phyloP scores from a whole-genome alignment of 306 rosid species.

The Sicyos edulis region DNA sequence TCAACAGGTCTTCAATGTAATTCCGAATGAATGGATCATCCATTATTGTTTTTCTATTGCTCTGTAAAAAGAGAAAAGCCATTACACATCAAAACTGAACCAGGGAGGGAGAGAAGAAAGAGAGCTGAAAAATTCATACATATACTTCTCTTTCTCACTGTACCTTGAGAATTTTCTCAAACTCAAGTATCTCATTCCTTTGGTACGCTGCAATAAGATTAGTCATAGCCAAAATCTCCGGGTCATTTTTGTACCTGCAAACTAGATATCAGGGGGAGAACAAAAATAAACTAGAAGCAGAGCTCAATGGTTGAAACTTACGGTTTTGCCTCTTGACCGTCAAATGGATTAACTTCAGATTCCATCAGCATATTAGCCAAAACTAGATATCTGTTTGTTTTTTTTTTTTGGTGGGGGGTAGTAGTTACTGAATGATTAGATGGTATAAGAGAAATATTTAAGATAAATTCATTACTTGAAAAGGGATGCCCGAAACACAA shows the following conservation, averaged over 20 bases:
- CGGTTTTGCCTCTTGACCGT: slow-evolving; percentile 56
- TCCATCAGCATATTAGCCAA: slow-evolving; percentile 67
- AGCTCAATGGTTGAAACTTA: slow-evolving; percentile 25
- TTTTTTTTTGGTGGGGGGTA: slow-evolving; percentile 2
- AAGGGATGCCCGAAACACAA: background rate
- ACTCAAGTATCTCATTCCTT: slow-evolving; percentile 90
- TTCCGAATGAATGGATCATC: slow-evolving; percentile 93
- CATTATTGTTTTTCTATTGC: slow-evolving; percentile 89
- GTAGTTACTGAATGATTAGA: background rate
- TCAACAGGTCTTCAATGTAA: slow-evolving; percentile 91
- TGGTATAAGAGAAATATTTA: background rate
- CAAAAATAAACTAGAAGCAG: background rate
- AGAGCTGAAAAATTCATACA: background rate
- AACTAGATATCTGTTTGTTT: slow-evolving; percentile 60
- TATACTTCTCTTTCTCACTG: background rate
- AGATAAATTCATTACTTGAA: background rate
- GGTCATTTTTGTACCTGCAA: slow-evolving; percentile 87
- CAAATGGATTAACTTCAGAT: slow-evolving; percentile 50
- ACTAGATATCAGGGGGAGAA: slow-evolving; percentile 25
- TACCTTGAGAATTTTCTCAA: slow-evolving; percentile 94
- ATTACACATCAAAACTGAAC: too few relatives aligned
- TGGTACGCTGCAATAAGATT: slow-evolving; percentile 96
- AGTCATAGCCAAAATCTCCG: slow-evolving; percentile 98
- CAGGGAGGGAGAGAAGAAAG: too few relatives aligned
- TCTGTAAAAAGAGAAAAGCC: slow-evolving; percentile 26